Base-by-base conservation (phyloP, 768 basidiomycete genomes). In the Suillus spraguei region DNA sequence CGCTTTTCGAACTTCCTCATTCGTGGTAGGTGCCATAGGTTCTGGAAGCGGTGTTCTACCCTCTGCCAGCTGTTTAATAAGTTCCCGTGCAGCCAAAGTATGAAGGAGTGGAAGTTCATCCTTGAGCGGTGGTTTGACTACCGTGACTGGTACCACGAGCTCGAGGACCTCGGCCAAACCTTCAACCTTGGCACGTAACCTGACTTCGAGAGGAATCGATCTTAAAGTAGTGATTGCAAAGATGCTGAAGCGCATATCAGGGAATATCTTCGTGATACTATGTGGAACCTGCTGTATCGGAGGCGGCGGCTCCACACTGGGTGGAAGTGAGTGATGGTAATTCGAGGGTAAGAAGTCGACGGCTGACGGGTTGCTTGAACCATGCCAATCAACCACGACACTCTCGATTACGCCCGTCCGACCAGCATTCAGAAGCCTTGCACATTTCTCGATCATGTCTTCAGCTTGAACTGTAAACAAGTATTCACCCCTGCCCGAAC, bases 1-100 rank as follows among this genome's bases (percentile, higher is more conserved):
- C 4, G 80, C 81, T 68, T 77, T 81, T 33, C 75, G 76, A 39
- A 79, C 68, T 24, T 79, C 75, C 0, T 76, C 78, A 2, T 72
- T 69, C 1, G 75, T 69, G 55, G 53, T 64, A 22, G 59, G 65
- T 6, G 66, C 65, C 13, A 71, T 61, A 8, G 76, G 64, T 11
- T 54, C 63, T 2, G 78, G 79, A 24, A 80, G 72, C n/a, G 73
- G 75, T 32, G 33, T 10, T 24, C 62, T 67, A 4, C 65, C 62
- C 22, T 79, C 79, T 55, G 82, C 78, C 53, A 86, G 70, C 17
- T 85, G 85, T 66, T 80, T 80, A 20, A 88, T 83, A 35, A 88
- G 75, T 13, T 74, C 74, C 61, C 82, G 80, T 1, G 86, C 87
- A 4, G 85, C 82, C 44, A 88, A 73, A 0, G 81, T 80, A 66